Evolutionary conservation across 495 filamentous ascomycete genomes (phyloP).

Genomic region (Xylaria acuta): DNA sequence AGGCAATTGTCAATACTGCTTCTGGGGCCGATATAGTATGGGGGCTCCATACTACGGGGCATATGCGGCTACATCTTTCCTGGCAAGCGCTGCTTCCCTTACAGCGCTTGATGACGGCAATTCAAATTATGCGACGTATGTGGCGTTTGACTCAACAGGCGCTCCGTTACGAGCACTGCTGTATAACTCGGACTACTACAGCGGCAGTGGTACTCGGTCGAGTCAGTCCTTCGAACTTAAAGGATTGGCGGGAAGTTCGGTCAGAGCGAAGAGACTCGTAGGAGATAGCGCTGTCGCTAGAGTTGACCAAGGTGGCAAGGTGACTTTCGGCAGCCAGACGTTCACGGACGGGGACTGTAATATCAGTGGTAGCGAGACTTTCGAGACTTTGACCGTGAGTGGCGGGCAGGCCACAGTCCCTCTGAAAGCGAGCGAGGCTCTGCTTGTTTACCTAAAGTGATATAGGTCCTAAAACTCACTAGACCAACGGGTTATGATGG

Average conservation of each 20-base stretch:
- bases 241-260: slow-evolving; percentile 45
- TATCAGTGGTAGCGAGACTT: slow-evolving; percentile 49
- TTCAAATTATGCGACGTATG: slow-evolving; percentile 59
- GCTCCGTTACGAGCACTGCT: slow-evolving; percentile 53
- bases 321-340: slow-evolving; percentile 59
- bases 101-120: slow-evolving; percentile 58
- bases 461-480: neutral
- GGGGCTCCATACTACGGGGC: slow-evolving; percentile 66
- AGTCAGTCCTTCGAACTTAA: slow-evolving; percentile 54
- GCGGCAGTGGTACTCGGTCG: slow-evolving; percentile 50
- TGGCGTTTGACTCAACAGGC: slow-evolving; percentile 51
- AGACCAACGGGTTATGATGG: neutral
- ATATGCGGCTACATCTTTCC: slow-evolving; percentile 58
- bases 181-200: slow-evolving; percentile 66
- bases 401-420: slow-evolving; percentile 54
- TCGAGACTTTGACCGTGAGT: slow-evolving; percentile 48
- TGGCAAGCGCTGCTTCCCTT: slow-evolving; percentile 58
- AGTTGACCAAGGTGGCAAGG: slow-evolving; percentile 54
- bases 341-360: slow-evolving; percentile 62
- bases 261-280: slow-evolving; percentile 62
- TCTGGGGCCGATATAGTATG: slow-evolving; percentile 63
- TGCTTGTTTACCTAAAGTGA: slow-evolving; percentile 58
- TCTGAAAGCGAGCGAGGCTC: slow-evolving; percentile 60
- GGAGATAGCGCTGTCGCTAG: slow-evolving; percentile 56
- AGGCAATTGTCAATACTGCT: slow-evolving; percentile 67